Evolutionary conservation across 139 green algal genomes (phyloP).

Genomic region (Picochlorum costavermella): DNA sequence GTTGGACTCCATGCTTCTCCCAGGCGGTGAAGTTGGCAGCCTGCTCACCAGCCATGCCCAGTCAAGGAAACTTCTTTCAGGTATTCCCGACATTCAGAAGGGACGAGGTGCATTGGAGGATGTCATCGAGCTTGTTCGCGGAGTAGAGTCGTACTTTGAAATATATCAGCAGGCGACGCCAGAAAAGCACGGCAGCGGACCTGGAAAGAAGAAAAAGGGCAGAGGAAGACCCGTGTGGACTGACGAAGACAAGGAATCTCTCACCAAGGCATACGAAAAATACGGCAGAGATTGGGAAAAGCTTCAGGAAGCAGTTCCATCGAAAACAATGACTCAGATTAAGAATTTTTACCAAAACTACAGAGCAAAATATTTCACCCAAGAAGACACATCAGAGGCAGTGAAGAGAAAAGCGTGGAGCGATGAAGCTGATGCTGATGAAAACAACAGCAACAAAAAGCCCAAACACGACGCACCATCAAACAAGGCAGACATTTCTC

Average conservation of each 20-base stretch:
- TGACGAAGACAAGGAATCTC: constrained; percentile 6
- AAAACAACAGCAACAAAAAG: too few relatives aligned
- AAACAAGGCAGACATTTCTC: too few relatives aligned
- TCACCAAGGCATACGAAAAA: constrained; percentile 8
- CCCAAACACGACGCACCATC: too few relatives aligned
- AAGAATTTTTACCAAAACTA: constrained; percentile 79
- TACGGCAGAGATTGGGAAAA: constrained; percentile 54
- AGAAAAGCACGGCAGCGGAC: background rate
- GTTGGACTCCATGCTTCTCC: constrained; percentile 1
- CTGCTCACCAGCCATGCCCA: background rate
- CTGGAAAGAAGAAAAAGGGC: background rate
- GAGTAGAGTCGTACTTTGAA: background rate
- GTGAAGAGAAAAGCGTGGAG: too few relatives aligned
- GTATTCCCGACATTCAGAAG: background rate
- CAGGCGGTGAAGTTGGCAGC: background rate
- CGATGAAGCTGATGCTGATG: too few relatives aligned
- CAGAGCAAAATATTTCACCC: constrained; percentile 6
- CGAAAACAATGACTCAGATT: constrained; percentile 57
- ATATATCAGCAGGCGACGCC: background rate
- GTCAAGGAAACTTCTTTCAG: background rate
- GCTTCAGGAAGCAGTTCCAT: constrained; percentile 48
- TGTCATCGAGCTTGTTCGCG: background rate
- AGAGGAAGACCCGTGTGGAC: constrained; percentile 7
- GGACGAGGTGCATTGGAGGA: background rate
- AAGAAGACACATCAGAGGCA: too few relatives aligned